Evolutionary conservation across 306 rosid genomes (phyloP), one percentile per base, ranked within the genome.

Genomic region (Cicer pinnatifidum): DNA sequence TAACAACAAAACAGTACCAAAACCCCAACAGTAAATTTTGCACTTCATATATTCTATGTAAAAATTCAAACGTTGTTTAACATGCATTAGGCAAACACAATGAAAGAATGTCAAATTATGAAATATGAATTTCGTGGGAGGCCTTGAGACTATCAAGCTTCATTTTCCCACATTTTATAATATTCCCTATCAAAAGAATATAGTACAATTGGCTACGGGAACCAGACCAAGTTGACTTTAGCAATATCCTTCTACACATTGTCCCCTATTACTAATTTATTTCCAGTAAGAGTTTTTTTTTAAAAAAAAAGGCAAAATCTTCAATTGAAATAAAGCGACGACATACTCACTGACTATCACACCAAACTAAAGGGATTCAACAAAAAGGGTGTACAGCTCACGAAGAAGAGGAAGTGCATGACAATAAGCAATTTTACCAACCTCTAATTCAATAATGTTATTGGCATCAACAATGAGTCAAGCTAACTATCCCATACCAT

Each of bases 151-250:
- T 37, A 38, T 39, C 61, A 45, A 56, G 4, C 52, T 2, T 9
- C 20, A 51, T 1, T 41, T 43, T 12, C 6, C 11, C 19, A 7
- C 23, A 46, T 63, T 19, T 8, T 44, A 41, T 9, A 64, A 63
- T 16, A 60, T 35, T 77, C 59, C 41, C 53, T 45, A 58, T 12
- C 33, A 46, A 69, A 37, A 76, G 15, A 76, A 69, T 12, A 59
- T 77, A 43, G 54, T 61, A 61, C 6, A 40, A 44, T 51, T 33
- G 60, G 52, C 56, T 20, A 58, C 33, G 38, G 50, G 56, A 50
- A 53, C 39, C 17, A 5, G 50, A 41, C 4, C 41, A 13, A 52
- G 41, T 7, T 51, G 77, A 71, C 40, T 35, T 63, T 54, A 23
- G 50, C 20, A 43, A 52, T 8, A 62, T 43, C 5, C 13, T 61